Evolutionary conservation across 805 yeast species (phyloP).

Genomic region (Candida qinlingensis): DNA sequence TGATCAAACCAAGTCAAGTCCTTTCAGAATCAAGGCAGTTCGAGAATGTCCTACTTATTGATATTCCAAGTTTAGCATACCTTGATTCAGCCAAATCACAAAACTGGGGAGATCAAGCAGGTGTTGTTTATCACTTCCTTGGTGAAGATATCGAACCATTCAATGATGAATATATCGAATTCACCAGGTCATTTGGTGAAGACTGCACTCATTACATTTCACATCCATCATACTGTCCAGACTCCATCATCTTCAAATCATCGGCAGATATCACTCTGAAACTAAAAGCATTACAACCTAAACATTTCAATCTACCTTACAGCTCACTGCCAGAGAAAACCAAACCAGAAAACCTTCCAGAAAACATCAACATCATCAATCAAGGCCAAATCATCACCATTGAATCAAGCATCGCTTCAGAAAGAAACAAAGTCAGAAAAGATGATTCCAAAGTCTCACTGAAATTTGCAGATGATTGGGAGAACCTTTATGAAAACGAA

Average conservation of each 20-base stretch:
- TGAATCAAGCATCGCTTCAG: constrained; percentile 15
- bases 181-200: constrained; percentile 50
- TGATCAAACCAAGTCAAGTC: constrained; percentile 66
- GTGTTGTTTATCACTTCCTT: constrained; percentile 69
- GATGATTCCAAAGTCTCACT: constrained; percentile 10
- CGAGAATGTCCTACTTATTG: constrained; percentile 60
- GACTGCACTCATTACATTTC: constrained; percentile 59
- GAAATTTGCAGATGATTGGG: constrained; percentile 22
- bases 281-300: constrained; percentile 47
- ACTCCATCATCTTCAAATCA: constrained; percentile 53
- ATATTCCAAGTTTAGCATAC: constrained; percentile 57
- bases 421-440: constrained; percentile 10
- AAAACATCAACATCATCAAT: constrained; percentile 11
- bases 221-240: constrained; percentile 61
- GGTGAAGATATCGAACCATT: constrained; percentile 54
- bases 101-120: constrained; percentile 31
- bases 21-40: constrained; percentile 55
- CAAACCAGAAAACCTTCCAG: constrained; percentile 25
- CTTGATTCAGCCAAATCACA: constrained; percentile 30
- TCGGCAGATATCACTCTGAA: constrained; percentile 50
- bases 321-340: constrained; percentile 23
- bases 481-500: constrained; percentile 20
- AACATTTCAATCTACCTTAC: constrained; percentile 35
- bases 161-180: constrained; percentile 37
- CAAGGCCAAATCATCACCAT: constrained; percentile 20